A percentile compares a stretch with the other conserved stretches of the same genome.
These are phyloP conservation scores for Picochlorum costavermella DNA, from an alignment of 139 green algal genomes.

Conservation along the genomic window DNA sequence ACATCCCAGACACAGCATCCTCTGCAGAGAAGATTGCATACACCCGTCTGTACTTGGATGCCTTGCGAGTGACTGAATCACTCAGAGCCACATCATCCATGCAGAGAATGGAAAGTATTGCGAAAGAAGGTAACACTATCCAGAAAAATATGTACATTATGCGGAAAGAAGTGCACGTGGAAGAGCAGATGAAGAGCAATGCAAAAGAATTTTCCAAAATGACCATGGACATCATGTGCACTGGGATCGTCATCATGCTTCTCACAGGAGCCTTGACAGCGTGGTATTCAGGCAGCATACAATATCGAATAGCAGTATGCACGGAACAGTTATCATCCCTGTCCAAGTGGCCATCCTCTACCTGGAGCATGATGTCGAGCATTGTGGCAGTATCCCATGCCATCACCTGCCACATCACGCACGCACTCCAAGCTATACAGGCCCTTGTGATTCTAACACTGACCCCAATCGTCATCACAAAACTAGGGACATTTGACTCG, in stretches of 20 bases:
- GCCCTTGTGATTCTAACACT: neutral
- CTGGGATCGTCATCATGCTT: neutral
- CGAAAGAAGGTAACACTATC: neutral
- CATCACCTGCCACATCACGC: no score
- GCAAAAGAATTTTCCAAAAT: neutral
- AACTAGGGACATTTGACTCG: neutral
- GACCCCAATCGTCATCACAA: neutral
- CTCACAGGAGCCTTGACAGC: neutral
- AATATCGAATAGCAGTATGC: neutral
- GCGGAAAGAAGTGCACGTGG: neutral
- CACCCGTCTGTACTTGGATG: neutral
- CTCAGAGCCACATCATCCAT: neutral
- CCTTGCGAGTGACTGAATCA: neutral
- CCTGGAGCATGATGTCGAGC: no score
- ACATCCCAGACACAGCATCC: neutral
- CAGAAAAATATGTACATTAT: neutral
- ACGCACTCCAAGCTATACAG: neutral
- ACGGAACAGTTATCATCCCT: no score
- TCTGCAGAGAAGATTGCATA: neutral
- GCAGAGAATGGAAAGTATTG: neutral
- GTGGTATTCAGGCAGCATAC: neutral
- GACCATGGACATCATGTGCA: neutral
- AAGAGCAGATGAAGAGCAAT: neutral
- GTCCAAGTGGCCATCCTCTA: no score
- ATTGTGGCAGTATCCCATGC: no score